Percentiles rank a stretch among this genome's conserved stretches.
phyloP scores from a whole-genome alignment of 78 protist species.

The Planoprotostelium fungivorum region DNA sequence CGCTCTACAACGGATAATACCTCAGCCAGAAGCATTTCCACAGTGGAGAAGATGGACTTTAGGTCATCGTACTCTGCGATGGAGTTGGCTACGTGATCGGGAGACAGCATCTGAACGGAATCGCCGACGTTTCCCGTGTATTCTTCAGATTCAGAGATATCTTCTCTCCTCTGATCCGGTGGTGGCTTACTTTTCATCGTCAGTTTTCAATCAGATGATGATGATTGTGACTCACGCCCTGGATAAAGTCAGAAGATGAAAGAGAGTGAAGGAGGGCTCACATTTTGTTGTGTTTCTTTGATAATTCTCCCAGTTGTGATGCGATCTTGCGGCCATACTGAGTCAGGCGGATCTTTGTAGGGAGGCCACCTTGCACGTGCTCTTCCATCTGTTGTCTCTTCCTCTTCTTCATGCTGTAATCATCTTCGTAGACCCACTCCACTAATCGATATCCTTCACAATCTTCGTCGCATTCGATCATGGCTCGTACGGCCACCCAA shows the following conservation, averaged over 20 bases:
- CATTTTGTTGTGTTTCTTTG: background rate
- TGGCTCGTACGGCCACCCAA: background rate
- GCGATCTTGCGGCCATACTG: background rate
- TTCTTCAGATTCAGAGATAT: background rate
- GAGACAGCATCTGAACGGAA: background rate
- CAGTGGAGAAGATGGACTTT: background rate
- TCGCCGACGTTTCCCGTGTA: background rate
- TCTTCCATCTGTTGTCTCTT: background rate
- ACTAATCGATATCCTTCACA: background rate
- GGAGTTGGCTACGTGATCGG: background rate
- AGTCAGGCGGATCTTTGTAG: background rate
- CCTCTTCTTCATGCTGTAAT: background rate
- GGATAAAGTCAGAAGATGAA: background rate
- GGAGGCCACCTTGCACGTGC: background rate
- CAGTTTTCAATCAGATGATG: too few species aligned
- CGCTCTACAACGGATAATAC: background rate
- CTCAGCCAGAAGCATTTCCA: background rate
- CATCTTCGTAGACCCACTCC: background rate
- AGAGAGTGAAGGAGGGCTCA: background rate
- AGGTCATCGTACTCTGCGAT: background rate
- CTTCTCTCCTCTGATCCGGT: background rate
- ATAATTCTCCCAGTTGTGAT: background rate
- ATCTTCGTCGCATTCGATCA: background rate
- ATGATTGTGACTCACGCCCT: background rate
- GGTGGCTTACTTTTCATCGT: background rate